Evolutionary conservation across 306 rosid genomes (phyloP), one percentile per base, ranked within the genome.

Genomic region (Prunus salicina): DNA sequence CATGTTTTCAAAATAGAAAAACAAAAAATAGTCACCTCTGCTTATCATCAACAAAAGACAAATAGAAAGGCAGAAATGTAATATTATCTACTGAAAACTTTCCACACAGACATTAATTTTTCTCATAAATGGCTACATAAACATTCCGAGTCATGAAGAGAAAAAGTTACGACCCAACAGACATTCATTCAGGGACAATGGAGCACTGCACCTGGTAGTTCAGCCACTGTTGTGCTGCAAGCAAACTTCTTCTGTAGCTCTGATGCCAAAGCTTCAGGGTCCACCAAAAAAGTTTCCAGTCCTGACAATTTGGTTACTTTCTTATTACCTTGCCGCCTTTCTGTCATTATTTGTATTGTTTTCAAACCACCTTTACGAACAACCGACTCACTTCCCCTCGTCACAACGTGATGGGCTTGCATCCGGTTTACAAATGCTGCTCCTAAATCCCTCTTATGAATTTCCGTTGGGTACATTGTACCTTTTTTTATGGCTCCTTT

Each of bases 201-300:
- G 43, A 66, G 47, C 64, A 76, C 22, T 52, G 77, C 61, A 94
- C 98, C 98, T 76, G 97, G 97, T 76, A 94, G 85, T 81, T 92
- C 98, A 72, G 86, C 86, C 71, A 89, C 88, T 12, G 97, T 56
- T 49, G 98, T 94, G 79, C 98, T 94, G 85, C 97, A 94, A 41
- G 98, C 97, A 81, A 89, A 94, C 88, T 90, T 93, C 82, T 93
- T 92, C 88, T 92, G 96, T 77, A 94, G 91, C 77, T 92, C 98
- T 49, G 95, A 92, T 57, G 97, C 97, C 84, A 94, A 83, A 71
- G 93, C 85, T 70, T 90, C 97, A 75, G 95, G 89, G 88, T 94
- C 96, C 50, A 94, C 69, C 83, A 94, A 84, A 87, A 92, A 94
- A 4, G 88, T 71, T 76, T 94, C 96, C 91, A 94, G 79, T 41